Percentiles rank a stretch among this genome's conserved stretches.
These are phyloP conservation scores for Phytophthora pluvialis DNA, from an alignment of 352 stramenopile genomes.

Conservation along the genomic window DNA sequence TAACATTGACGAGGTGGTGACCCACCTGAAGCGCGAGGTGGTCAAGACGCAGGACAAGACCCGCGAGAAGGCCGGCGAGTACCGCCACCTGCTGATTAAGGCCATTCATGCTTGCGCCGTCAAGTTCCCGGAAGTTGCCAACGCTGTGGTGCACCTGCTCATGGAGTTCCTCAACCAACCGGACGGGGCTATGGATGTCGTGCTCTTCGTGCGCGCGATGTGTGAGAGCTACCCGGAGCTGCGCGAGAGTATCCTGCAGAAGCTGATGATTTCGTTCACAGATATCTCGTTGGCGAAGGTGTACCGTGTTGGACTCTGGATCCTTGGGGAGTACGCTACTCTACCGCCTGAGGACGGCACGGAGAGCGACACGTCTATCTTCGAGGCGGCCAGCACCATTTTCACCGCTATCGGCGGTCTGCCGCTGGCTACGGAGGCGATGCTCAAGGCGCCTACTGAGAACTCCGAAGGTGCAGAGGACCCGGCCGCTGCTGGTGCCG, in stretches of 20 bases:
- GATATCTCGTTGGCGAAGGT: slow-evolving; percentile 96
- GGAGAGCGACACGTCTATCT: slow-evolving; percentile 78
- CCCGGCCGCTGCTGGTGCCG: slow-evolving; percentile 38
- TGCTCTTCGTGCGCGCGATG: slow-evolving; percentile 99
- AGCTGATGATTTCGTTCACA: slow-evolving; percentile 94
- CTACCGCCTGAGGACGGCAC: slow-evolving; percentile 48
- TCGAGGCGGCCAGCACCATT: slow-evolving; percentile 87
- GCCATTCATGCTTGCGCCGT: slow-evolving; percentile 98
- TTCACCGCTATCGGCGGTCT: slow-evolving; percentile 85
- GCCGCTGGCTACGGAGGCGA: slow-evolving; percentile 67
- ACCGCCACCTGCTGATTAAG: slow-evolving; percentile 98
- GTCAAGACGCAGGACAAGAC: slow-evolving; percentile 91
- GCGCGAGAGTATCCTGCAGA: slow-evolving; percentile 92
- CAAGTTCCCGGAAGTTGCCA: slow-evolving; percentile 97
- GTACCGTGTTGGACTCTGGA: slow-evolving; percentile 98
- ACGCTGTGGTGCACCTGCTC: slow-evolving; percentile 98
- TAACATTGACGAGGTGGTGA: slow-evolving; percentile 98
- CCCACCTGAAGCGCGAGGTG: slow-evolving; percentile 90
- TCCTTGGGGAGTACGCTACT: slow-evolving; percentile 93
- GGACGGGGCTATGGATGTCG: slow-evolving; percentile 98
- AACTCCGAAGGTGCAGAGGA: slow-evolving; percentile 32
- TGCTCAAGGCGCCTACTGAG: slow-evolving; percentile 49
- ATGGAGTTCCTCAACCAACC: slow-evolving; percentile 98
- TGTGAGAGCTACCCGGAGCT: slow-evolving; percentile 96
- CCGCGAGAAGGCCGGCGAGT: slow-evolving; percentile 96